Base-by-base conservation (phyloP, 2,329 filamentous ascomycete genomes). In the Onygena corvina region DNA sequence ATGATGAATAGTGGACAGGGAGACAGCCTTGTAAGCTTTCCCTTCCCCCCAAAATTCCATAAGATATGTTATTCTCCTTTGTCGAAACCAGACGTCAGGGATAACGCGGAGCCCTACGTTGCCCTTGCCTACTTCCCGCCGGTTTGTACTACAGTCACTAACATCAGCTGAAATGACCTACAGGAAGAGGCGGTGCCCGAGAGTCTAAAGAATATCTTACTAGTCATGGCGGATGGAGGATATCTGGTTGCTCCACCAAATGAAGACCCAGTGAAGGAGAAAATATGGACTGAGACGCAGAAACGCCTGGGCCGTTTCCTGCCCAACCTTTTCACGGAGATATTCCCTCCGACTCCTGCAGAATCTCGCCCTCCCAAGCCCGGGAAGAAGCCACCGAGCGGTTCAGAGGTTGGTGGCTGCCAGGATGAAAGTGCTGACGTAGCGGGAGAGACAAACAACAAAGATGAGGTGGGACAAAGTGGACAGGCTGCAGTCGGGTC, bases 1-100 rank as follows among this genome's bases (percentile, higher is more conserved):
- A 75, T 98, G 55, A 93, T 95, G 81, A 94, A 95, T 61, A 92
- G 86, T 60, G 90, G 90, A 0, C 88, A 94, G 65, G 86, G 86
- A 20, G 88, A 94, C 60, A 90, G 83, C 59, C 69, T 94, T 62
- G 85, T 89, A 77, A 69, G 82, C 21, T 27, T 21, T 7, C 4
- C n/a, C 12, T 38, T 8, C 34, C 16, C 34, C 6, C n/a, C n/a
- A n/a, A n/a, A n/a, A n/a, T n/a, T n/a, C n/a, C n/a, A n/a, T n/a
- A n/a, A n/a, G n/a, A n/a, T n/a, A n/a, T n/a, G n/a, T n/a, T n/a
- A n/a, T n/a, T 27, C 11, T 8, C 1, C 27, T 12, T 27, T n/a
- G 16, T 4, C 4, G n/a, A 29, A 11, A 12, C 6, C 6, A 14
- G n/a, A 42, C 12, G 38, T 11, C 9, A 2, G 21, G 14, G 6